Conservation (phyloP, 129 eudicot genomes). For the Silybum marianum region DNA sequence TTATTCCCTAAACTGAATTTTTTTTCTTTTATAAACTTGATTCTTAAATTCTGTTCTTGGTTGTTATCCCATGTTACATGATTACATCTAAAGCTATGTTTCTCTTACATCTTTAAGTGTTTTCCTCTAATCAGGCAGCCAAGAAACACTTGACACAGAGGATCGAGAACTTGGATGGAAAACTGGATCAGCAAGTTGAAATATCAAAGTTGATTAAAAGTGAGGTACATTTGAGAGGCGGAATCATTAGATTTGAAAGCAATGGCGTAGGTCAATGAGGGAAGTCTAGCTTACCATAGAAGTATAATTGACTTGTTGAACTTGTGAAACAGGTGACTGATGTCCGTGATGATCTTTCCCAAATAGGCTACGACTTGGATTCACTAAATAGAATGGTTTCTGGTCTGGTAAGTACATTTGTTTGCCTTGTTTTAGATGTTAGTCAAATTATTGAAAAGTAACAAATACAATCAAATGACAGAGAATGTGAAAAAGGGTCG, state of each 20-base stretch:
- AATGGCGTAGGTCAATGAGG: neutral
- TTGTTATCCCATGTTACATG: neutral
- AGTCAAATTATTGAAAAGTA: neutral
- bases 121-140: constrained; percentile 57
- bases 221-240: constrained; percentile 45
- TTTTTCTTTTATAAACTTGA: neutral
- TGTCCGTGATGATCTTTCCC: constrained; percentile 73
- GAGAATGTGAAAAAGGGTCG: neutral
- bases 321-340: constrained; percentile 64
- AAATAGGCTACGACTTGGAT: constrained; percentile 63
- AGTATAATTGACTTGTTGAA: constrained; percentile 9
- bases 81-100: constrained; percentile 8
- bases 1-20: neutral
- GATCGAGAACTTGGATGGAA: constrained; percentile 86
- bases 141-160: constrained; percentile 87
- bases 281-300: neutral
- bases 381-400: constrained; percentile 58
- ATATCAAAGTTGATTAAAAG: constrained; percentile 63
- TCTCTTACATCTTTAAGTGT: constrained; percentile 7
- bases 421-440: neutral
- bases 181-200: constrained; percentile 78
- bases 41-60: neutral
- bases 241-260: neutral
- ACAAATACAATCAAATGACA: neutral
- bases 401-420: constrained; percentile 78